A percentile compares a stretch with the other conserved stretches of the same genome.
phyloP scores from a whole-genome alignment of 1,284 basidiomycete genomes.

The Moesziomyces aphidis region DNA sequence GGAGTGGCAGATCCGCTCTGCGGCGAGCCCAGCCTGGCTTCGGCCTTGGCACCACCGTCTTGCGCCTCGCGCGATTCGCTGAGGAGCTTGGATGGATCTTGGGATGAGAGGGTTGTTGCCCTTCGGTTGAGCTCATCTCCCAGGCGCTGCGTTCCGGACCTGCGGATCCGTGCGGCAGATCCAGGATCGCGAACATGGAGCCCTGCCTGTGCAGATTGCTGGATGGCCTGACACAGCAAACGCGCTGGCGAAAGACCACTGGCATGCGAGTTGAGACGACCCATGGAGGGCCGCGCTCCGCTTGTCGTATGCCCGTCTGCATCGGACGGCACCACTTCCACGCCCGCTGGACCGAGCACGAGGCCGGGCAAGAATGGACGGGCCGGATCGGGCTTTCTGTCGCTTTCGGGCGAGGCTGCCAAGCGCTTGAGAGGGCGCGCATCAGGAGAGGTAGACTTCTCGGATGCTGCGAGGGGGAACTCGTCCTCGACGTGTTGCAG shows the following conservation, averaged over 20 bases:
- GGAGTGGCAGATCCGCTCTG: slow-evolving; percentile 32
- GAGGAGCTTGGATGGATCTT: slow-evolving; percentile 1
- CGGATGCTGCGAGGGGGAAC: slow-evolving; percentile 22
- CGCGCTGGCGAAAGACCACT: slow-evolving; percentile 47
- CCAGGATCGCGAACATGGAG: slow-evolving; percentile 38
- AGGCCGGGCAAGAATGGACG: slow-evolving; percentile 22
- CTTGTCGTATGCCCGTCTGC: background rate
- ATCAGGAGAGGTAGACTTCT: slow-evolving; percentile 18
- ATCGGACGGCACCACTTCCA: slow-evolving; percentile 20
- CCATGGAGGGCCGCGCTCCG: slow-evolving; percentile 12
- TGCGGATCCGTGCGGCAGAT: slow-evolving; percentile 13
- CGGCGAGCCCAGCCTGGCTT: slow-evolving; percentile 17
- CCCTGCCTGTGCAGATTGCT: slow-evolving; percentile 45
- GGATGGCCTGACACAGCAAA: slow-evolving; percentile 49
- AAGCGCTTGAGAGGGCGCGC: slow-evolving; percentile 22
- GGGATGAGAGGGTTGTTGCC: slow-evolving; percentile 10
- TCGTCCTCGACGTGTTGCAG: slow-evolving; percentile 35
- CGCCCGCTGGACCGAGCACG: slow-evolving; percentile 30
- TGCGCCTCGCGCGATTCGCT: slow-evolving; percentile 6
- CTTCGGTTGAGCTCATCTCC: slow-evolving; percentile 27
- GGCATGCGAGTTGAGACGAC: slow-evolving; percentile 40
- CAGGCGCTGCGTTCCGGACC: slow-evolving; percentile 19
- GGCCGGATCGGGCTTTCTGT: background rate
- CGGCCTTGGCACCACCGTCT: slow-evolving; percentile 3
- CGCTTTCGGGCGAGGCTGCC: slow-evolving; percentile 12